Evolutionary conservation across 129 eudicot genomes (phyloP), one percentile per base, ranked within the genome.

Genomic region (Saposhnikovia divaricata): DNA sequence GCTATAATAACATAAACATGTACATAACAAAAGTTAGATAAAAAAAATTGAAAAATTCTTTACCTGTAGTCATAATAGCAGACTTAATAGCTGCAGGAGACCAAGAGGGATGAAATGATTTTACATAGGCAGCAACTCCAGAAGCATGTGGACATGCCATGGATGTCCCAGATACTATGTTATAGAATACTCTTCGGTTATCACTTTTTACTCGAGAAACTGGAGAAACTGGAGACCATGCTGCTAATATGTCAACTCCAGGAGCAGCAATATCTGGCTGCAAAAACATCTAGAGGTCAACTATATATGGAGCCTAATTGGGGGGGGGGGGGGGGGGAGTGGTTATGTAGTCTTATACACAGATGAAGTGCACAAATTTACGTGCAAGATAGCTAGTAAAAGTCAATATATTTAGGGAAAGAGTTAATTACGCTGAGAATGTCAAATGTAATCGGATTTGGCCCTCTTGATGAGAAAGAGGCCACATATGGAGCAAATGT

Each of bases 251-350:
- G 16, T 80, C 87, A 18, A 80, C 79, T 40, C 87, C 87, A 0
- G 87, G 87, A 15, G 87, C 87, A 55, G 81, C 38, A 23, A 84
- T 53, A 77, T 84, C 87, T 4, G 87, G 87, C 87, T 84, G 87
- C 74, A 80, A 55, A 21, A 19, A 21, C 27, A 55, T 19, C 18
- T 16, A 5, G 63, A 55, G 63, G 25, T 55, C 63, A 55, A 19
- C 9, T 53, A n/a, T 55, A 55, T 21, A 9, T 55, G 27, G 2
- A 10, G 50, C 6, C 23, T 51, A 19, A 48, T 15, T 19, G 0
- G 27, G 25, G 11, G 25, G 4, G 5, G 57, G 6, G 4, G n/a
- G 2, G 61, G 25, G 25, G 21, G 21, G 1, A 34, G 37, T 34
- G 37, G 37, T 34, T 47, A 51, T 51, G 27, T 21, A 21, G 2